These are phyloP conservation scores for Mycosphaerella sp. DNA, from an alignment of 2,329 filamentous ascomycete species.

Conservation along the genomic window DNA sequence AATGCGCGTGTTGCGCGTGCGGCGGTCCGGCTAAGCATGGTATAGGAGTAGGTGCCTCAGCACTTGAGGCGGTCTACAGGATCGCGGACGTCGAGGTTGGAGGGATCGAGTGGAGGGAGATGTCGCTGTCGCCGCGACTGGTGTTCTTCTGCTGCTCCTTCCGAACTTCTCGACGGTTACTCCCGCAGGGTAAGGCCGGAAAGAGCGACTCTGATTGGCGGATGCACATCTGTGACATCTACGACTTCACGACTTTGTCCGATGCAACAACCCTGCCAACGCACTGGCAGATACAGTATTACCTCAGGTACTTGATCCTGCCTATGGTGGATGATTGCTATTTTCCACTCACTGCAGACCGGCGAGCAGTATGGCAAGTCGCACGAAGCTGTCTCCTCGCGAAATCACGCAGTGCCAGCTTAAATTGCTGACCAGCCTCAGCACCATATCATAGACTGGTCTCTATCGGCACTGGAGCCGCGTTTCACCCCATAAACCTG, in stretches of 20 bases:
- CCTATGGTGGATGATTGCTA: no score
- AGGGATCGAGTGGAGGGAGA: neutral
- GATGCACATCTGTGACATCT: neutral
- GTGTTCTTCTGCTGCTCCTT: neutral
- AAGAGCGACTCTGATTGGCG: neutral
- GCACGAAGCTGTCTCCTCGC: no score
- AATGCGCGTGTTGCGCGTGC: constrained; percentile 82
- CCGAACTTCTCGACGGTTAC: neutral
- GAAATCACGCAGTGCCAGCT: no score
- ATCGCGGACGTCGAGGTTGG: constrained; percentile 9
- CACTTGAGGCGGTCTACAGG: constrained; percentile 29
- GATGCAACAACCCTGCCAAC: neutral
- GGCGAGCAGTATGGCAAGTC: no score
- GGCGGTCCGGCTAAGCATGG: constrained; percentile 90
- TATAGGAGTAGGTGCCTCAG: constrained; percentile 37
- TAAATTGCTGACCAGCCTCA: no score
- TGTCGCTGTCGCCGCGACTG: neutral
- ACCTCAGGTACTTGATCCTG: no score
- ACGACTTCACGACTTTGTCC: neutral
- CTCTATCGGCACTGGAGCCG: no score
- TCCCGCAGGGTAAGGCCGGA: neutral
- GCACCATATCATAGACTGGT: no score
- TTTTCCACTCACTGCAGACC: no score
- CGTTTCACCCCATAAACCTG: no score
- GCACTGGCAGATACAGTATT: no score